These are phyloP conservation scores for Gynochthodes officinalis DNA, from an alignment of 257 asterid species.

Conservation along the genomic window DNA sequence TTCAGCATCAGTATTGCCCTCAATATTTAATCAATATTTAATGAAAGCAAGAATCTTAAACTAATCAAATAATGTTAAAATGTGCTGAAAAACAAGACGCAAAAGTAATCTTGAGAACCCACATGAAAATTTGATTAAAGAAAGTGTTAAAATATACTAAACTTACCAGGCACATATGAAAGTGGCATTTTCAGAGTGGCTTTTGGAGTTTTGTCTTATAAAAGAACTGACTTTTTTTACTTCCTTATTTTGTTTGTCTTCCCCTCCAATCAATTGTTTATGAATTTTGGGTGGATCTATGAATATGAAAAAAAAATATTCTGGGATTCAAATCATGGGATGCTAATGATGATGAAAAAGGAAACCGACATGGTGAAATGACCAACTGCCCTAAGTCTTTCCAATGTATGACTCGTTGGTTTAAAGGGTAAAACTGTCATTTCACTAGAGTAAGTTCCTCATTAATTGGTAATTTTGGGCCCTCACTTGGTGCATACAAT, in stretches of 20 bases:
- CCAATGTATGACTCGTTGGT: neutral
- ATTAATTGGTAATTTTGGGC: neutral
- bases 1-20: too few relatives aligned
- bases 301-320: neutral
- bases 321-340: slow-evolving; percentile 10
- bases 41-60: slow-evolving; percentile 2
- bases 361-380: slow-evolving; percentile 2
- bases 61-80: neutral
- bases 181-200: too few relatives aligned
- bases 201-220: neutral
- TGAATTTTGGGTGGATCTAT: neutral
- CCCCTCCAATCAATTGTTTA: neutral
- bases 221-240: neutral
- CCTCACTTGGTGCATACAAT: neutral
- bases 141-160: neutral
- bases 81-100: neutral
- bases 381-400: neutral
- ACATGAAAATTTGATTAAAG: neutral
- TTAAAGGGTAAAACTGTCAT: neutral
- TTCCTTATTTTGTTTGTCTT: neutral
- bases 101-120: neutral
- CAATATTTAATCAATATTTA: too few relatives aligned
- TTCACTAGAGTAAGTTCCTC: neutral
- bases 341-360: neutral
- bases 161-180: slow-evolving; percentile 1